Evolutionary conservation across 2,329 filamentous ascomycete genomes (phyloP), one percentile per base, ranked within the genome.

Genomic region (Lachnellula willkommii): DNA sequence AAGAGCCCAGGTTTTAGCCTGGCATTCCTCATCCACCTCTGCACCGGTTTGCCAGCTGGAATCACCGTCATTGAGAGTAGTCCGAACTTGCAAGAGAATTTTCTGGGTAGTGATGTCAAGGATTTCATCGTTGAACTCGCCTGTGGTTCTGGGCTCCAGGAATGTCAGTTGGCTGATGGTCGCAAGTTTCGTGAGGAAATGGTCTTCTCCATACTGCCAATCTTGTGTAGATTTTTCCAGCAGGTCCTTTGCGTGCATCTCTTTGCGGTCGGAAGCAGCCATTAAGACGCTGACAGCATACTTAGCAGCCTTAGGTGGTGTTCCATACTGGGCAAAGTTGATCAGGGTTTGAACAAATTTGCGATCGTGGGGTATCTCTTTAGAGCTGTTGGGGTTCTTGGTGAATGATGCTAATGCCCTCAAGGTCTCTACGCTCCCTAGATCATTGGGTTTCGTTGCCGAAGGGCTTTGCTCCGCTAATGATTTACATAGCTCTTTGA

Each of bases 351-450:
- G 85, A 35, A 84, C 78, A 65, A 97, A 93, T 62, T 88, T 89
- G 54, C 87, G 84, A 59, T 95, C 89, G 57, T 84, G 82, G 1
- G 89, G 89, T 52, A 99, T 82, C 58, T 97, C 92, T 11, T 85
- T 79, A 0, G 93, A 62, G 86, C 60, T 57, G 17, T 57, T 53
- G 63, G 95, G 93, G 65, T 87, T 91, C 66, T 87, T 87, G 1
- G 92, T 89, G 70, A 96, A 99, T 2, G 89, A 90, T 9, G 93
- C 89, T 69, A 94, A 96, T 2, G 95, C 93, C 70, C 95, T 96
- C 56, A 99, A 78, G 2, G 93, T 93, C 66, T 96, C 90, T 12
- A 94, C 89, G n/a, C 89, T 86, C 3, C 82, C 79, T 1, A 83
- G 72, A 52, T 93, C 88, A 59, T 92, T 92, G 1, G 79, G 69